Conservation (phyloP, 805 yeast species). For the Candida alai region DNA sequence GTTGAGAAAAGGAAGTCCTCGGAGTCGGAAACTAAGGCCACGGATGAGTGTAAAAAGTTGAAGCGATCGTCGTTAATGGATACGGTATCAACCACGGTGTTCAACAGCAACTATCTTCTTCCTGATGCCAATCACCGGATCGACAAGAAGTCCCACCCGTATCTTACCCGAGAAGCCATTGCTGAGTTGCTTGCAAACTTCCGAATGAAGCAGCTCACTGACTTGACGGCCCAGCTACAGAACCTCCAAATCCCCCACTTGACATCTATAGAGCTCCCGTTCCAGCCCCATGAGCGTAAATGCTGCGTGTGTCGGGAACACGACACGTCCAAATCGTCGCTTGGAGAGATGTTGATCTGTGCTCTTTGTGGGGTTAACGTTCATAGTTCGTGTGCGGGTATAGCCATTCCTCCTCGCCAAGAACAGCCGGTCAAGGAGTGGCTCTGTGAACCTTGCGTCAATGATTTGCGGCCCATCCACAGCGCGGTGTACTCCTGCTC, state of each 20-base stretch:
- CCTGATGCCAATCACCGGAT: constrained; percentile 9
- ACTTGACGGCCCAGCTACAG: constrained; percentile 20
- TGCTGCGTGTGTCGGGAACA: constrained; percentile 59
- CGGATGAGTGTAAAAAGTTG: constrained; percentile 11
- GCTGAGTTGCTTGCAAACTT: constrained; percentile 14
- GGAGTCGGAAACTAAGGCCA: background rate
- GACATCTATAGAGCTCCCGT: constrained; percentile 16
- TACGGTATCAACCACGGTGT: constrained; percentile 17
- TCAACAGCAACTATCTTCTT: constrained; percentile 17
- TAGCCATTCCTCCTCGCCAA: constrained; percentile 14
- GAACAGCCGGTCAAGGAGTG: constrained; percentile 44
- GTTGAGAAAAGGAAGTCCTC: constrained; percentile 1
- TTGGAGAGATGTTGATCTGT: constrained; percentile 49
- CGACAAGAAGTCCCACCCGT: constrained; percentile 3
- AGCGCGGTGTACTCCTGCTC: constrained; percentile 59
- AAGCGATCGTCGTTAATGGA: constrained; percentile 9
- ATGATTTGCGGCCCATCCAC: constrained; percentile 57
- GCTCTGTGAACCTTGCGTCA: constrained; percentile 79
- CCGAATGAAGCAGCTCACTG: constrained; percentile 24
- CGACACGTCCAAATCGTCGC: constrained; percentile 21
- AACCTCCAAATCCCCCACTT: constrained; percentile 15
- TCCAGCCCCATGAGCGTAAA: constrained; percentile 23
- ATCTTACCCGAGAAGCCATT: constrained; percentile 1
- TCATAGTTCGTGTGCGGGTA: constrained; percentile 70
- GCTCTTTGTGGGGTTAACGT: constrained; percentile 63